Percentiles rank a stretch among this genome's conserved stretches.
phyloP scores from a whole-genome alignment of 2,329 filamentous ascomycete species.

The Lachnellula suecica region DNA sequence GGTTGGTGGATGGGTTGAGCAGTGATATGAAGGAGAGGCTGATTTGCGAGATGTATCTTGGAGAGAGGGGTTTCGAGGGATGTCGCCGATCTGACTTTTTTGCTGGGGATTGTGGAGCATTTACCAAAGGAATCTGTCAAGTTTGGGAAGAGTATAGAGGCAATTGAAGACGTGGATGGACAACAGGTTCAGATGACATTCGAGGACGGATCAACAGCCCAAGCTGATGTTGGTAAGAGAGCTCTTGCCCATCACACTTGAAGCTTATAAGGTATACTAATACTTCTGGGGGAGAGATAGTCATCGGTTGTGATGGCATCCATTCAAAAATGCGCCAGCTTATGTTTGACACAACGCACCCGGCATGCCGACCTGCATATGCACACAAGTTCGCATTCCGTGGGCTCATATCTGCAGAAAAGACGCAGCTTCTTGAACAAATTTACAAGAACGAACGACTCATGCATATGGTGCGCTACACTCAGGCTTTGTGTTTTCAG shows the following conservation, averaged over 20 bases:
- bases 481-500: no score
- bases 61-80: not conserved
- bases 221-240: slow-evolving; percentile 14
- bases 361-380: slow-evolving; percentile 36
- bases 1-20: no score
- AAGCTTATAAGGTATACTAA: no score
- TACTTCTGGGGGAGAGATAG: no score
- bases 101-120: slow-evolving; percentile 38
- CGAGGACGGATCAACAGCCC: slow-evolving; percentile 7
- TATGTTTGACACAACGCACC: slow-evolving; percentile 2
- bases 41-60: not conserved
- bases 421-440: slow-evolving; percentile 40
- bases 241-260: no score
- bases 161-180: not conserved
- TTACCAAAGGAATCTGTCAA: slow-evolving; percentile 32
- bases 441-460: slow-evolving; percentile 45
- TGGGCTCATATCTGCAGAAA: slow-evolving; percentile 57
- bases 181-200: not conserved
- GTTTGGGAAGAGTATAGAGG: slow-evolving; percentile 29
- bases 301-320: slow-evolving; percentile 50
- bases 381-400: slow-evolving; percentile 59
- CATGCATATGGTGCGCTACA: no score
- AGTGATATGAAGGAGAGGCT: no score
- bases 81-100: slow-evolving; percentile 33
- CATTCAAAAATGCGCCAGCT: slow-evolving; percentile 48